These are phyloP conservation scores for Magnusiomyces clavatus DNA, from an alignment of 1,139 yeast genomes.

Conservation along the genomic window DNA sequence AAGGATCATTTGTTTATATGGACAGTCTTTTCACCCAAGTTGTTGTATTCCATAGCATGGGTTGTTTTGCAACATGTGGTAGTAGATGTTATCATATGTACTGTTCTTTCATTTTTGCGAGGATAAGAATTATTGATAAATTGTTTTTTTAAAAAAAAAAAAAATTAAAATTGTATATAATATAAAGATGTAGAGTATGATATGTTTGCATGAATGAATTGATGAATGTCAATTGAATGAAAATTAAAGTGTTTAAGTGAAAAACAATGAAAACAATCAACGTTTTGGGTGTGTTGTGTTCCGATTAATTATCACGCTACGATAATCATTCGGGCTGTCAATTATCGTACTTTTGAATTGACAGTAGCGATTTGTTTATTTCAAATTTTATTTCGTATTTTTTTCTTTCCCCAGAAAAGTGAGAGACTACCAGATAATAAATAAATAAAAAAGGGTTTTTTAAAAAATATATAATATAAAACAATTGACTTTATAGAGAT, in stretches of 20 bases:
- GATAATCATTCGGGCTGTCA: too few relatives aligned
- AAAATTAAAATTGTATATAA: not conserved
- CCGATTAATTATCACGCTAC: too few relatives aligned
- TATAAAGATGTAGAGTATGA: too few relatives aligned
- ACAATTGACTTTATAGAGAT: not conserved
- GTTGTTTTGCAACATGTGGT: slow-evolving; percentile 26
- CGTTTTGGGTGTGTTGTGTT: not conserved
- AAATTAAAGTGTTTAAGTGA: too few relatives aligned
- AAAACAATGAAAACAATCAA: not conserved
- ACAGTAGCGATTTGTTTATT: too few relatives aligned
- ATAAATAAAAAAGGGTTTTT: too few relatives aligned
- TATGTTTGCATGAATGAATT: too few relatives aligned
- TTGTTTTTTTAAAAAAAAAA: not conserved
- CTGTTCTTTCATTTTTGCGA: slow-evolving; percentile 6
- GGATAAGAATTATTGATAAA: not conserved
- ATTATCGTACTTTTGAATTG: too few relatives aligned
- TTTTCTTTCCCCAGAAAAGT: too few relatives aligned
- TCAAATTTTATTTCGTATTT: too few relatives aligned
- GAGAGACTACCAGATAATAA: too few relatives aligned
- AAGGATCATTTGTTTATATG: slow-evolving; percentile 88
- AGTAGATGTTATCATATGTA: slow-evolving; percentile 19
- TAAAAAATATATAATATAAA: not conserved
- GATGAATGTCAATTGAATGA: too few relatives aligned
- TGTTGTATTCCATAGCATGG: slow-evolving; percentile 80
- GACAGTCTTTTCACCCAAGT: slow-evolving; percentile 95